Evolutionary conservation across 2,329 filamentous ascomycete species (phyloP).

Genomic region (Colletotrichum sp.): DNA sequence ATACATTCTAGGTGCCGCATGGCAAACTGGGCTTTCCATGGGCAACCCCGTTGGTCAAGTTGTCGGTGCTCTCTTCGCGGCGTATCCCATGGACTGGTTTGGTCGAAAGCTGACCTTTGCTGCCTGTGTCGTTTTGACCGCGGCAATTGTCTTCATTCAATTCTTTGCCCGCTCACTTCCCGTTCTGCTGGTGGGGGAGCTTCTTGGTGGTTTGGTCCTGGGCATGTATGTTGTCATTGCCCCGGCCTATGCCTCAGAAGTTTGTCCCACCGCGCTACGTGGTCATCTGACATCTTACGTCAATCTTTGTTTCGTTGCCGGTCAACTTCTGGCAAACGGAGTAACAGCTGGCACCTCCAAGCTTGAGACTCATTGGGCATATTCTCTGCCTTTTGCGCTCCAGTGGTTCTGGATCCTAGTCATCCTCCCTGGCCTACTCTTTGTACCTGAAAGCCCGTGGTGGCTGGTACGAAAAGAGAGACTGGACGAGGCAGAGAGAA

Average conservation of each 20-base stretch:
- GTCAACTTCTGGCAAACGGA: conserved; percentile 60
- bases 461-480: conserved; percentile 52
- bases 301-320: conserved; percentile 68
- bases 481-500: conserved; percentile 42
- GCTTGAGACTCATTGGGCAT: conserved; percentile 51
- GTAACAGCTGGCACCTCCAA: conserved; percentile 48
- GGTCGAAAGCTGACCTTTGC: conserved; percentile 52
- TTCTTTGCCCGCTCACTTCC: conserved; percentile 64
- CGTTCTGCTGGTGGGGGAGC: conserved; percentile 64
- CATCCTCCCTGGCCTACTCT: conserved; percentile 49
- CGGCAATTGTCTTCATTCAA: conserved; percentile 64
- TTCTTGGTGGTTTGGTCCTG: conserved; percentile 65
- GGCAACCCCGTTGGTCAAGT: conserved; percentile 64
- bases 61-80: conserved; percentile 55
- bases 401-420: conserved; percentile 56
- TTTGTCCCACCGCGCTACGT: conserved; percentile 63
- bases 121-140: conserved; percentile 48
- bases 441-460: conserved; percentile 56
- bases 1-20: conserved; percentile 37
- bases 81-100: conserved; percentile 50
- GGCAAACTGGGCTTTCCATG: conserved; percentile 54
- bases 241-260: conserved; percentile 65
- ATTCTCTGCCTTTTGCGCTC: conserved; percentile 52
- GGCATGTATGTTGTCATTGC: conserved; percentile 65
- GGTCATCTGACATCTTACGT: conserved; percentile 64